These are phyloP conservation scores for Leccinum subspadiceum DNA, from an alignment of 1,284 basidiomycete species.

Conservation along the genomic window DNA sequence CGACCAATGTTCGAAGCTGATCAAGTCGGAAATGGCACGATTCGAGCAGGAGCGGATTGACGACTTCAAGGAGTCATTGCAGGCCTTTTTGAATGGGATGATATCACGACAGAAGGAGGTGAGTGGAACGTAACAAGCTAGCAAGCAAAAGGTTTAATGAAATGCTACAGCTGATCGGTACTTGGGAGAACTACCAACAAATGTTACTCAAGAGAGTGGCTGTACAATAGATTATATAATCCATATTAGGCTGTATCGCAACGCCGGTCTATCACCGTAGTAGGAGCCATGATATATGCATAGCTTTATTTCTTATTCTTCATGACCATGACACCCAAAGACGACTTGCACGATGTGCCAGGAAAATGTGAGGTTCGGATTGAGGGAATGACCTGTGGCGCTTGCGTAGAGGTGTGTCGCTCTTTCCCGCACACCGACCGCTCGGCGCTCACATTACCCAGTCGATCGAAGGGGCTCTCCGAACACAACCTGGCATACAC, in stretches of 20 bases:
- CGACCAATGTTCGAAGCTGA: slow-evolving; percentile 81
- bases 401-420: slow-evolving; percentile 75
- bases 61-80: slow-evolving; percentile 80
- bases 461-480: slow-evolving; percentile 94
- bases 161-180: slow-evolving; percentile 53
- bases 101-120: slow-evolving; percentile 81
- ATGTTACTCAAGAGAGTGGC: slow-evolving; percentile 48
- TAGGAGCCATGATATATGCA: not conserved
- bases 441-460: slow-evolving; percentile 29
- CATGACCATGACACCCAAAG: slow-evolving; percentile 12
- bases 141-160: not conserved
- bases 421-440: not conserved
- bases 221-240: slow-evolving; percentile 17
- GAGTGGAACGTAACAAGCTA: slow-evolving; percentile 18
- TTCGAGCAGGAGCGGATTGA: slow-evolving; percentile 93
- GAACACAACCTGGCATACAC: slow-evolving; percentile 79
- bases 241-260: slow-evolving; percentile 1
- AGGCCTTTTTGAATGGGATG: slow-evolving; percentile 80
- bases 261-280: not conserved
- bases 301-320: not conserved
- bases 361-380: slow-evolving; percentile 72
- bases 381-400: slow-evolving; percentile 90
- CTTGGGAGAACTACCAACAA: slow-evolving; percentile 77
- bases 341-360: slow-evolving; percentile 6
- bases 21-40: slow-evolving; percentile 89